Base-by-base conservation (phyloP, 2,329 filamentous ascomycete species). In the Thielaviopsis musarum region DNA sequence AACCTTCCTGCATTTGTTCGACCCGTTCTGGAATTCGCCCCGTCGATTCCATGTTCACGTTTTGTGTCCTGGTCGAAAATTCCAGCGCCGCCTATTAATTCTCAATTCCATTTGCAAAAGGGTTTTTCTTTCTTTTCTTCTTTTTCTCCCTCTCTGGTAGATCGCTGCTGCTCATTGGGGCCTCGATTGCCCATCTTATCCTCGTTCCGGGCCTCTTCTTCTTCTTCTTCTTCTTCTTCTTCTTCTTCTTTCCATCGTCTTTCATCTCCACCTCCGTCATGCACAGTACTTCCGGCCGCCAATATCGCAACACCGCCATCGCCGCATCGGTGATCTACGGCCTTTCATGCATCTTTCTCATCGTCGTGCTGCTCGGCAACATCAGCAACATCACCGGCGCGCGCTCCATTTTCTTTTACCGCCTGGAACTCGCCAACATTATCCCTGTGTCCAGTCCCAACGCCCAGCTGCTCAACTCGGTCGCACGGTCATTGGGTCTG, bases 401-500 rank as follows among this genome's bases (percentile, higher is more conserved):
- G 38, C 79, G 78, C 62, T 73, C 81, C 61, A 88, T 87, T 65
- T 95, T 87, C 73, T 93, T 96, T 71, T 85, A 94, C 70, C 85
- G 84, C 66, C 80, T 96, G 66, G 80, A 95, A 70, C 78, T 96
- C 55, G 81, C 87, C 65, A 80, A 94, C 66, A 85, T 96, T 68
- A 84, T 95, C 60, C 86, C 87, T 0, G 74, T 81, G 38, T 82
- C 80, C 5, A 79, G 88, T 17, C 84, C 85, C 51, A 85, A 90
- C 68, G 82, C 83, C 10, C 73, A 78, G 24, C 77, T 95, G 53
- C 85, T 95, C 71, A 95, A 95, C 74, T 89, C 84, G 53, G 90
- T 95, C 64, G 89, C 90, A 3, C 84, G 88, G 57, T 88, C 85
- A 22, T 76, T 96, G 58, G 91, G 91, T 30, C 77, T 96, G 55